A percentile compares a stretch with the other conserved stretches of the same genome.
phyloP scores from a whole-genome alignment of 345 rosid species.

The Capsella bursapastoris region DNA sequence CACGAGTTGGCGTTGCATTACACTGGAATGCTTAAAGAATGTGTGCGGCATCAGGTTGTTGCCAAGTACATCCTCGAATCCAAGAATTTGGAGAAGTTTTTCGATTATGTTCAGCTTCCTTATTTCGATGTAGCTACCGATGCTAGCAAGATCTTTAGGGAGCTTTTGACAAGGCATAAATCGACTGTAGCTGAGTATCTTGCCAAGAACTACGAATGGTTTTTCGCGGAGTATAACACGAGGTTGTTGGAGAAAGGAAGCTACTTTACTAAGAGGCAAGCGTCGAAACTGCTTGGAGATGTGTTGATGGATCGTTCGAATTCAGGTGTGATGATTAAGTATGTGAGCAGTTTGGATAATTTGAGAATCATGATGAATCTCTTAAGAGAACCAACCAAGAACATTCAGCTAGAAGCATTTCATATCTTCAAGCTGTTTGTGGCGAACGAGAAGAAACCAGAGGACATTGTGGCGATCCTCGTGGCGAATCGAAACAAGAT shows the following conservation, averaged over 20 bases:
- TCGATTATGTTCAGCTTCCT: slow-evolving; percentile 85
- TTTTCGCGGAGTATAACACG: slow-evolving; percentile 78
- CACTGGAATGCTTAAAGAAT: slow-evolving; percentile 94
- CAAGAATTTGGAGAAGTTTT: slow-evolving; percentile 72
- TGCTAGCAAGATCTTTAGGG: slow-evolving; percentile 91
- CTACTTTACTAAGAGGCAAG: slow-evolving; percentile 91
- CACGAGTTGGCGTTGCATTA: slow-evolving; percentile 87
- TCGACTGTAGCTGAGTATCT: slow-evolving; percentile 94
- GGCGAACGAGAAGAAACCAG: slow-evolving; percentile 73
- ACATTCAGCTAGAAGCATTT: slow-evolving; percentile 91
- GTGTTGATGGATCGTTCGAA: slow-evolving; percentile 91
- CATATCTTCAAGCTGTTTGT: slow-evolving; percentile 90
- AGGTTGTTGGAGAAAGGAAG: slow-evolving; percentile 82
- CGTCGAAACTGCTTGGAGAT: slow-evolving; percentile 81
- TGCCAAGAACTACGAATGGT: slow-evolving; percentile 88
- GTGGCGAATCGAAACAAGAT: slow-evolving; percentile 74
- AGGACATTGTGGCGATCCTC: slow-evolving; percentile 61
- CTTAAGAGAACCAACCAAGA: slow-evolving; percentile 89
- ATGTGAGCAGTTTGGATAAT: slow-evolving; percentile 86
- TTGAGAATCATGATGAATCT: slow-evolving; percentile 95
- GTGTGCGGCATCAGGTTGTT: slow-evolving; percentile 89
- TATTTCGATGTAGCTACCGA: slow-evolving; percentile 92
- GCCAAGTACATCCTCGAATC: slow-evolving; percentile 86
- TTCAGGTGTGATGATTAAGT: slow-evolving; percentile 73
- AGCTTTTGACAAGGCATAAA: slow-evolving; percentile 89